Conservation (phyloP, 176 grass and related monocot species). For the Aegilops bicornis region DNA sequence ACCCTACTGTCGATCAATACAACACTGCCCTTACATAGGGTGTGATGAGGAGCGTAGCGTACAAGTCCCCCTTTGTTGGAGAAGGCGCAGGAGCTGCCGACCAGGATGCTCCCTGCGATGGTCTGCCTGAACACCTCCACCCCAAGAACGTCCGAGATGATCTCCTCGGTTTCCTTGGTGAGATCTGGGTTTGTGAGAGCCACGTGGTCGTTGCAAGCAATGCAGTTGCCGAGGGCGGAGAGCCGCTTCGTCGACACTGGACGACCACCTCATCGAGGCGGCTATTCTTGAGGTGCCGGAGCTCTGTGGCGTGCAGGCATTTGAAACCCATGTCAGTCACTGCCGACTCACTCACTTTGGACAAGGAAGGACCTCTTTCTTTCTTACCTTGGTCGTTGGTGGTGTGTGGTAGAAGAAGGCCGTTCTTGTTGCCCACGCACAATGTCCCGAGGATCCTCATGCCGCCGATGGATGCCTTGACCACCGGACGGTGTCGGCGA, state of each 20-base stretch:
- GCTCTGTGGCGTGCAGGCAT: constrained; percentile 29
- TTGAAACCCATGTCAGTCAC: neutral
- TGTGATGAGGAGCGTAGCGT: constrained; percentile 11
- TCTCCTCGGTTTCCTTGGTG: constrained; percentile 86
- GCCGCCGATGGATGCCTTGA: constrained; percentile 66
- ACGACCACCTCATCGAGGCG: constrained; percentile 75
- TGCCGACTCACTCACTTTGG: neutral
- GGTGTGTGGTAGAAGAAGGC: constrained; percentile 79
- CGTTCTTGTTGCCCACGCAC: constrained; percentile 89
- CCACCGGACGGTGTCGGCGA: constrained; percentile 62
- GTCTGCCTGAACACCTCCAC: constrained; percentile 87
- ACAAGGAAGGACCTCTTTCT: neutral
- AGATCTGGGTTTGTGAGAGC: constrained; percentile 91
- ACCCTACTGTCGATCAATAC: no score
- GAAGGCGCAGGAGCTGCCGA: constrained; percentile 76
- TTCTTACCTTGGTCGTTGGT: constrained; percentile 75
- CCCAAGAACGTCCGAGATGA: constrained; percentile 74
- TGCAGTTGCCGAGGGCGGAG: constrained; percentile 83
- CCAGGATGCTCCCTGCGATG: constrained; percentile 81
- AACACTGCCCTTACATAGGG: no score
- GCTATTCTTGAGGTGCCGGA: constrained; percentile 79
- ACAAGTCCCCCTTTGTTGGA: constrained; percentile 87
- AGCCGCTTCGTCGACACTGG: constrained; percentile 74
- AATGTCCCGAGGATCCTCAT: constrained; percentile 75
- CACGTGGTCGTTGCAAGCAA: constrained; percentile 89